Conservation (phyloP, 306 rosid species). For the Luffa aegyptiaca region DNA sequence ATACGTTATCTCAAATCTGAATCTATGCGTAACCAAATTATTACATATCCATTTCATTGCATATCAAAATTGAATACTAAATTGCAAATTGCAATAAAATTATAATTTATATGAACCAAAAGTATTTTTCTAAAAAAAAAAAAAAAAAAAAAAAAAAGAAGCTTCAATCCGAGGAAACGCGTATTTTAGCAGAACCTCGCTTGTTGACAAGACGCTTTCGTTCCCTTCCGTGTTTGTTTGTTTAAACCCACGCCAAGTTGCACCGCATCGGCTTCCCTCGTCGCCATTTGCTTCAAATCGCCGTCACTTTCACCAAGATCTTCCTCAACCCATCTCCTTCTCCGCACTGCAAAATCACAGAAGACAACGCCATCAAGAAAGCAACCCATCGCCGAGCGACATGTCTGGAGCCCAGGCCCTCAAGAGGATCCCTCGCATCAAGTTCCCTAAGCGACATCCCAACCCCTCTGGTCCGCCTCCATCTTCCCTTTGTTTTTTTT, state of each 20-base stretch:
- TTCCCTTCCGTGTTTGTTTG: too few relatives aligned
- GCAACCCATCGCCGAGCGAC: neutral
- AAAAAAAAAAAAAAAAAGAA: too few relatives aligned
- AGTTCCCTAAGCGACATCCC: constrained; percentile 51
- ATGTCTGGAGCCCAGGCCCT: constrained; percentile 52
- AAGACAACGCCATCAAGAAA: neutral
- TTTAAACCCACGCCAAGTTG: neutral
- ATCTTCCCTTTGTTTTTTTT: neutral
- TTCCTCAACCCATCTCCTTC: neutral
- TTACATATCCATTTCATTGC: too few relatives aligned
- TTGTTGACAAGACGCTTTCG: neutral
- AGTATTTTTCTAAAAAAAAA: too few relatives aligned
- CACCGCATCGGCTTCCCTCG: neutral
- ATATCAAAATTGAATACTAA: too few relatives aligned
- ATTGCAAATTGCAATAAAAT: too few relatives aligned
- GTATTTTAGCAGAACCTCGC: neutral
- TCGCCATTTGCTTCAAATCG: neutral
- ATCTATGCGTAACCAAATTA: too few relatives aligned
- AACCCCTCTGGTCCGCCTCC: constrained; percentile 28
- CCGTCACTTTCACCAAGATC: neutral
- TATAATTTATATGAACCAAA: too few relatives aligned
- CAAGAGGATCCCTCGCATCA: constrained; percentile 70
- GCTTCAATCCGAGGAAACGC: neutral
- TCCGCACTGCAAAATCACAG: neutral
- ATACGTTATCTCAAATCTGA: too few relatives aligned